Evolutionary conservation across 2,329 filamentous ascomycete species (phyloP).

Genomic region (Trichoderma sp.): DNA sequence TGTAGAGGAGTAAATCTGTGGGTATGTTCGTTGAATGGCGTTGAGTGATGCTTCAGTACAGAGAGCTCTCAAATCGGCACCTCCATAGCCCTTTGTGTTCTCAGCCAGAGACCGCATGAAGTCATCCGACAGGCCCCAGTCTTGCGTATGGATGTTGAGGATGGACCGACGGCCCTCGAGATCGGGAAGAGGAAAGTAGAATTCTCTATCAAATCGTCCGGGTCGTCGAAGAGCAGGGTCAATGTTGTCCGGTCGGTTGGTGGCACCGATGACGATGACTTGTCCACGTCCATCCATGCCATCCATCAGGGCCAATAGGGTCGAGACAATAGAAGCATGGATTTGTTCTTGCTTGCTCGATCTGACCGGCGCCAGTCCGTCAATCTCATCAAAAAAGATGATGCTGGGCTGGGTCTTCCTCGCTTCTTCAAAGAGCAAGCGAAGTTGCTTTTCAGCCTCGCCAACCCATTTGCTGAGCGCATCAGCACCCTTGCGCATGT

Average conservation of each 20-base stretch:
- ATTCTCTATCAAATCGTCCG: constrained; percentile 94
- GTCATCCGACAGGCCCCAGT: constrained; percentile 77
- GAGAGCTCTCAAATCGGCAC: constrained; percentile 88
- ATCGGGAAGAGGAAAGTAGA: constrained; percentile 94
- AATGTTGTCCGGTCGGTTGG: constrained; percentile 93
- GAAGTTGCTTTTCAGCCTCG: constrained; percentile 92
- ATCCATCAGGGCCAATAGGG: constrained; percentile 91
- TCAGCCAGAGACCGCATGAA: constrained; percentile 86
- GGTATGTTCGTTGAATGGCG: constrained; percentile 91
- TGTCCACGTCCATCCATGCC: constrained; percentile 98
- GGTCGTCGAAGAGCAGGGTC: constrained; percentile 93
- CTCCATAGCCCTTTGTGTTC: constrained; percentile 93
- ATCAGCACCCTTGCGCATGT: constrained; percentile 99
- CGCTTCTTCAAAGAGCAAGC: constrained; percentile 92
- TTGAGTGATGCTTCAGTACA: constrained; percentile 97
- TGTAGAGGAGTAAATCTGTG: constrained; percentile 90
- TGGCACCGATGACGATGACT: constrained; percentile 98
- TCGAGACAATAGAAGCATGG: constrained; percentile 95
- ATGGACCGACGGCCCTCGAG: constrained; percentile 79
- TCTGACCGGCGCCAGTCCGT: constrained; percentile 90
- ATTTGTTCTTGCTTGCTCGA: constrained; percentile 99
- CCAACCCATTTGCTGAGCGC: constrained; percentile 98
- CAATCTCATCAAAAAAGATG: constrained; percentile 99
- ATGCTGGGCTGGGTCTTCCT: constrained; percentile 96
- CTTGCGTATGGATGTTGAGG: constrained; percentile 91